These are phyloP conservation scores for Neofusicoccum ribis DNA, from an alignment of 2,329 filamentous ascomycete genomes.

Conservation along the genomic window DNA sequence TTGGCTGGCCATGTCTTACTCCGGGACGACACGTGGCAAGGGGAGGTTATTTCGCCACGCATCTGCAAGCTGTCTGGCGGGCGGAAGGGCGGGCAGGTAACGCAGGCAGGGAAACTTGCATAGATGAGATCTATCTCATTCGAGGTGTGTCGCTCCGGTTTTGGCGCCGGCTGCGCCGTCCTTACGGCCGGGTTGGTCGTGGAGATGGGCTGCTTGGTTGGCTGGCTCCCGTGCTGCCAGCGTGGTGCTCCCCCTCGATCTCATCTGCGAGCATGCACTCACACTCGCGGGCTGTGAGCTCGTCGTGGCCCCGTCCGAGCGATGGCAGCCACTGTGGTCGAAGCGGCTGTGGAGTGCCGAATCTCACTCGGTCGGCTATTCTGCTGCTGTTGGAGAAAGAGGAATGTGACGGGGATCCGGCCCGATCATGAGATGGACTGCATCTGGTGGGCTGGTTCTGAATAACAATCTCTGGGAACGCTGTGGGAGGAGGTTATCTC, in stretches of 20 bases:
- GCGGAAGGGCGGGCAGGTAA: not conserved
- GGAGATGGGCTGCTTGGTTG: not conserved
- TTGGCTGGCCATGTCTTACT: not conserved
- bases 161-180: not conserved
- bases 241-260: not conserved
- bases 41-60: not conserved
- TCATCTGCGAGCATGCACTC: not conserved
- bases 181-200: not conserved
- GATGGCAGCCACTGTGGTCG: not conserved
- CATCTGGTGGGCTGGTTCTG: conserved; percentile 1
- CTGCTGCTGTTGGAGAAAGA: not conserved
- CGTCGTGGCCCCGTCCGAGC: not conserved
- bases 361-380: conserved; percentile 1
- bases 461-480: not conserved
- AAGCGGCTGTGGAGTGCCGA: not conserved
- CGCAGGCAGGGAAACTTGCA: not conserved
- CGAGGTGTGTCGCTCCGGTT: not conserved
- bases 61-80: not conserved
- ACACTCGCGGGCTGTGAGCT: not conserved
- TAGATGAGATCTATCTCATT: conserved; percentile 16
- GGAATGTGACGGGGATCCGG: not conserved
- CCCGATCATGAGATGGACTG: conserved; percentile 1
- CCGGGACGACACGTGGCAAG: conserved; percentile 4
- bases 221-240: not conserved
- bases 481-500: not conserved